These are phyloP conservation scores for Blastomyces percursus DNA, from an alignment of 2,329 filamentous ascomycete genomes.

Conservation along the genomic window DNA sequence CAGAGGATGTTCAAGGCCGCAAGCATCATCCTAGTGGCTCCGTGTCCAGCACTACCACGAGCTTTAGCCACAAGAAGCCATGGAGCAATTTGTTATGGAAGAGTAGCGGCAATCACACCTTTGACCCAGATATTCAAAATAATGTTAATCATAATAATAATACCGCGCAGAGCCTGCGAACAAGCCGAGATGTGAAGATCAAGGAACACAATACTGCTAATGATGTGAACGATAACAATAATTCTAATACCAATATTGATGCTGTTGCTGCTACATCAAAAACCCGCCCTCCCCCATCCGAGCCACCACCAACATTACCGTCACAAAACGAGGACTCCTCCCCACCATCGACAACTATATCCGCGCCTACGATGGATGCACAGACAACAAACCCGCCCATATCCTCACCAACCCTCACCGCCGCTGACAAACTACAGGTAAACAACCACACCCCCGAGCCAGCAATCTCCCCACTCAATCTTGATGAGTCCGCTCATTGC, in stretches of 20 bases:
- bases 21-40: constrained; percentile 21
- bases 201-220: background rate
- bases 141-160: background rate
- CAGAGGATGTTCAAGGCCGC: constrained; percentile 15
- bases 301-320: background rate
- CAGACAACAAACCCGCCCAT: background rate
- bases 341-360: background rate
- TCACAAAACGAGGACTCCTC: background rate
- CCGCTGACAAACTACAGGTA: constrained; percentile 6
- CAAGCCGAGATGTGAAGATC: background rate
- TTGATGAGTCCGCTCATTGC: constrained; percentile 5
- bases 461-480: constrained; percentile 8
- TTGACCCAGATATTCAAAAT: background rate
- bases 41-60: constrained; percentile 1
- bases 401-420: constrained; percentile 7
- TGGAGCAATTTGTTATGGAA: constrained; percentile 29
- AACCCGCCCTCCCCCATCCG: background rate
- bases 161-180: background rate
- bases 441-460: background rate
- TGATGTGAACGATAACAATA: background rate
- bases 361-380: background rate
- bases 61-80: constrained; percentile 21
- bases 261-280: background rate
- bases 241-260: background rate
- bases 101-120: constrained; percentile 7